Base-by-base conservation (phyloP, 1,284 basidiomycete species). In the Lentinula novae-zelandiae region DNA sequence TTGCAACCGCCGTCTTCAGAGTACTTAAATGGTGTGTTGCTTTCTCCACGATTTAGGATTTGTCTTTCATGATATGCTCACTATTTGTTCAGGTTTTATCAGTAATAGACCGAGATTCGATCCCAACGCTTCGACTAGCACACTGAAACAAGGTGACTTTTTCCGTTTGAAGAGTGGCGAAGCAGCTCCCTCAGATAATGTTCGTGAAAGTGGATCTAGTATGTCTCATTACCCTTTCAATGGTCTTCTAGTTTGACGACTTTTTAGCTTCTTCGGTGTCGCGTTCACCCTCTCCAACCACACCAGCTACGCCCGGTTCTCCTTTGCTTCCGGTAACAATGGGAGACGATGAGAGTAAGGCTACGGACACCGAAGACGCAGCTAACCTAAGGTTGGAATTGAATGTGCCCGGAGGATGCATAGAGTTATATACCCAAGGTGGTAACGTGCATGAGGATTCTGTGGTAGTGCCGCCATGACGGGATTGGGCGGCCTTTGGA, bases 401-500 rank as follows among this genome's bases (percentile, higher is more conserved):
- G 20, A 33, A 54, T 1, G 38, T 58, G 46, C 57, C 57, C 42
- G 57, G 57, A 42, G 57, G 57, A 20, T 58, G 49, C 17, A 33
- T 52, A 31, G 57, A 58, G 33, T 8, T 58, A 42, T 58, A 58
- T 31, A 39, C 20, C n/a, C 38, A 58, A 36, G 39, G 22, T 15
- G 46, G 15, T 15, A 54, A 40, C 20, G 22, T 48, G 33, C 31
- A 10, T 9, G 53, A 22, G 3, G 48, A 50, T 15, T 12, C 39
- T 42, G n/a, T 56, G 38, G 54, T 50, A 27, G 53, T 56, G 49
- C 39, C 54, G 13, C 53, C 60, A 52, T 84, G 83, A 84, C 78
- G 81, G 76, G 79, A 74, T 74, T 79, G 82, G 83, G 82, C 82
- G 80, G 76, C 81, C 75, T 76, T 81, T 62, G 76, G 77, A 67